A percentile compares a stretch with the other conserved stretches of the same genome.
Evolutionary conservation across 306 rosid genomes (phyloP).

Genomic region (Rosa rugosa): DNA sequence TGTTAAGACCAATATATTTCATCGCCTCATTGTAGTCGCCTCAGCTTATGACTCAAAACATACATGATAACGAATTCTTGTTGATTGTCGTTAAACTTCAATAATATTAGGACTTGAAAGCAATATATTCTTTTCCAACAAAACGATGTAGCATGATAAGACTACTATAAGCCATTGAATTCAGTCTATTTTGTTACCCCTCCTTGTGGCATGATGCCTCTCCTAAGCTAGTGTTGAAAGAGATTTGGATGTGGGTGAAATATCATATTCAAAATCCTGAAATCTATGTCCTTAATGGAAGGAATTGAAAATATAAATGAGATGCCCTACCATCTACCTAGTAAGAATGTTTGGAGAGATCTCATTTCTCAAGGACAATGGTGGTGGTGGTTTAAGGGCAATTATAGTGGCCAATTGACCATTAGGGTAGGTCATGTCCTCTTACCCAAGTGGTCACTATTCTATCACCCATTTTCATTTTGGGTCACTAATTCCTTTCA

Average conservation of each 20-base stretch:
- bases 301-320: slow-evolving; percentile 21
- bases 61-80: no score
- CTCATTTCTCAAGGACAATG: slow-evolving; percentile 16
- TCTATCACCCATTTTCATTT: slow-evolving; percentile 13
- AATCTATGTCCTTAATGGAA: slow-evolving; percentile 35
- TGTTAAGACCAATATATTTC: neutral
- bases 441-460: slow-evolving; percentile 23
- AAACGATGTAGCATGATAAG: neutral
- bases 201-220: neutral
- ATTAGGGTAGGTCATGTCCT: slow-evolving; percentile 22
- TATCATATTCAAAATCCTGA: slow-evolving; percentile 43
- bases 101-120: neutral
- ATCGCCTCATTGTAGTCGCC: neutral
- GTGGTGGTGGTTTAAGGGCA: slow-evolving; percentile 17
- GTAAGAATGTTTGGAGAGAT: slow-evolving; percentile 37
- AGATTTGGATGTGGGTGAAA: slow-evolving; percentile 27
- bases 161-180: neutral
- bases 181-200: neutral
- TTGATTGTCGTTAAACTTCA: neutral
- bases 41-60: neutral
- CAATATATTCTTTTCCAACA: neutral
- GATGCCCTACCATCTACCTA: slow-evolving; percentile 23
- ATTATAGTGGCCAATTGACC: slow-evolving; percentile 16
- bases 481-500: slow-evolving; percentile 18
- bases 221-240: neutral